These are phyloP conservation scores for Selaginella moellendorffii DNA, from an alignment of 75 land plant genomes.

Conservation along the genomic window DNA sequence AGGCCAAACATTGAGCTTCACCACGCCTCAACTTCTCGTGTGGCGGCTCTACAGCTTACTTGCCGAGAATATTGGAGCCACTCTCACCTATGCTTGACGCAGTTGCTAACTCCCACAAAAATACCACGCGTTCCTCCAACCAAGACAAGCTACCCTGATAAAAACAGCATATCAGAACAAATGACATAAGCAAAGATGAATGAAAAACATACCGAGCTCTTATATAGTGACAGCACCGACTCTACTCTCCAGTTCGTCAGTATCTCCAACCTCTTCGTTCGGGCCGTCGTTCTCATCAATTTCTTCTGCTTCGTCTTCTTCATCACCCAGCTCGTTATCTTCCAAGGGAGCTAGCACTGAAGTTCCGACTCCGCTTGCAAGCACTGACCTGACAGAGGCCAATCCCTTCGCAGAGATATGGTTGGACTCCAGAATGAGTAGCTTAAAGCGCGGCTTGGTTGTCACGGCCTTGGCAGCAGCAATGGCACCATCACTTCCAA, in stretches of 20 bases:
- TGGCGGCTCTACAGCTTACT: too few relatives aligned
- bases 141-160: too few relatives aligned
- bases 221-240: neutral
- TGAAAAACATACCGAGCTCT: too few relatives aligned
- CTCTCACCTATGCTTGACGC: too few relatives aligned
- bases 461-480: slow-evolving; percentile 62
- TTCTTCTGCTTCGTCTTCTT: slow-evolving; percentile 20
- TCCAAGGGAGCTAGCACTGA: slow-evolving; percentile 66
- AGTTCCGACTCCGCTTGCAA: slow-evolving; percentile 28
- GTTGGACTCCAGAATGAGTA: slow-evolving; percentile 64
- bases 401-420: slow-evolving; percentile 79
- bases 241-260: neutral
- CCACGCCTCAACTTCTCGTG: too few relatives aligned
- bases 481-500: slow-evolving; percentile 65
- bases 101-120: too few relatives aligned
- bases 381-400: slow-evolving; percentile 52
- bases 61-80: too few relatives aligned
- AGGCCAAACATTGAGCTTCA: too few relatives aligned
- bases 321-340: slow-evolving; percentile 45
- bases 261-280: slow-evolving; percentile 15
- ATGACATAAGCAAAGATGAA: too few relatives aligned
- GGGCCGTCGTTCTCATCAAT: slow-evolving; percentile 33
- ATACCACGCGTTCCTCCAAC: too few relatives aligned
- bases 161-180: too few relatives aligned
- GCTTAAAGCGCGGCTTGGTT: slow-evolving; percentile 38